Evolutionary conservation across 257 asterid genomes (phyloP), one percentile per base, ranked within the genome.

Genomic region (Nicotiana noctiflora): DNA sequence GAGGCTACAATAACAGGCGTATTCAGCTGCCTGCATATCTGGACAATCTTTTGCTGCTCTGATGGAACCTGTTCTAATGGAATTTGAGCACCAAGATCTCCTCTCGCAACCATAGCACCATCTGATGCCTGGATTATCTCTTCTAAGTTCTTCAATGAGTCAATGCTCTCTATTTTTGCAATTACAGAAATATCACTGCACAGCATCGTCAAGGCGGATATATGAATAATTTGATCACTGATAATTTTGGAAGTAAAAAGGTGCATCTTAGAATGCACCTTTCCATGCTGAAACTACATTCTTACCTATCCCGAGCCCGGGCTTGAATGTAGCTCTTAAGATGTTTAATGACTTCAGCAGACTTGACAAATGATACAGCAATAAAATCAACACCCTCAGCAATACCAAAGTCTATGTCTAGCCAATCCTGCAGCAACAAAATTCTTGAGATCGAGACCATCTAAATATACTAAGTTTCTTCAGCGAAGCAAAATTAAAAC

Each of bases 81-180:
- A 85, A 93, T 94, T 87, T 96, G 99, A 37, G 98, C 99, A 75
- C 98, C 98, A 2, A 96, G 93, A 86, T 96, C 98, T 82, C 98
- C 99, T 85, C 99, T 91, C 32, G 99, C 99, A 65, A 96, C 98
- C 98, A 96, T 96, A 82, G 98, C 98, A 76, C 99, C 99, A 85
- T 96, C 99, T 63, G 98, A 94, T 77, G 94, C 95, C 82, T 74
- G 83, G 85, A 96, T 88, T 86, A 96, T 96, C 84, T 96, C 99
- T 87, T 93, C 98, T 87, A 96, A 87, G 88, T 94, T 96, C 89
- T 86, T 91, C 84, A 96, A 84, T 8, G 99, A 96, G 88, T 96
- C 99, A 10, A 96, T 92, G 80, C 99, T 96, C 90, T 96, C 98
- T 64, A 96, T 93, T 88, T 96, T 96, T 32, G 99, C 97, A 57